Conservation (phyloP, 2,329 filamentous ascomycete species). For the Trichophyton benhamiae region DNA sequence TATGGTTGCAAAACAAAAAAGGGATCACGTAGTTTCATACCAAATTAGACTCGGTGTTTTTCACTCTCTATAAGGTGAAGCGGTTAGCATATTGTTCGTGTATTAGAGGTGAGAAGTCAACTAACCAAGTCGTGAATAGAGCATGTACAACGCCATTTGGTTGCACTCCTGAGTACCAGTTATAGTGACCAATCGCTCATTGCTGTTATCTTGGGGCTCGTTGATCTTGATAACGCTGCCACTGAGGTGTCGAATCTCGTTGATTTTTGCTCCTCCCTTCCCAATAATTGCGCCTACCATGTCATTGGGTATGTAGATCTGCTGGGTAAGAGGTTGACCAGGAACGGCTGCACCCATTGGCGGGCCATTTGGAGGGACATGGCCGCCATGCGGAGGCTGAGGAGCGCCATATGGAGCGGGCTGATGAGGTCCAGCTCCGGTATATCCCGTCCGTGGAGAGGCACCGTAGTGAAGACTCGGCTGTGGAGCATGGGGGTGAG, state of each 20-base stretch:
- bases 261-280: slow-evolving; percentile 97
- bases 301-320: slow-evolving; percentile 98
- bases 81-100: neutral
- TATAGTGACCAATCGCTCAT: slow-evolving; percentile 92
- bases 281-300: slow-evolving; percentile 99
- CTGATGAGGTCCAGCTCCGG: slow-evolving; percentile 65
- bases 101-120: slow-evolving; percentile 10
- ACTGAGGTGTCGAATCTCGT: slow-evolving; percentile 92
- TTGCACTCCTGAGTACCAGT: slow-evolving; percentile 97
- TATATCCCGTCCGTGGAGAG: slow-evolving; percentile 63
- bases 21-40: slow-evolving; percentile 3
- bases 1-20: neutral
- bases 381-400: slow-evolving; percentile 45
- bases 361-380: slow-evolving; percentile 55
- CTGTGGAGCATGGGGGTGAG: slow-evolving; percentile 43
- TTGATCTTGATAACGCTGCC: slow-evolving; percentile 99
- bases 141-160: slow-evolving; percentile 99
- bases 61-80: slow-evolving; percentile 49
- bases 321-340: slow-evolving; percentile 81
- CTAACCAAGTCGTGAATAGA: slow-evolving; percentile 90
- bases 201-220: slow-evolving; percentile 97
- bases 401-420: slow-evolving; percentile 56
- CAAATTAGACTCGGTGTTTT: slow-evolving; percentile 54
- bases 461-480: slow-evolving; percentile 68
- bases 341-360: slow-evolving; percentile 64